Percentiles rank a stretch among this genome's conserved stretches.
phyloP scores from a whole-genome alignment of 1,284 basidiomycete species.

The Xerocomus nothofagi region DNA sequence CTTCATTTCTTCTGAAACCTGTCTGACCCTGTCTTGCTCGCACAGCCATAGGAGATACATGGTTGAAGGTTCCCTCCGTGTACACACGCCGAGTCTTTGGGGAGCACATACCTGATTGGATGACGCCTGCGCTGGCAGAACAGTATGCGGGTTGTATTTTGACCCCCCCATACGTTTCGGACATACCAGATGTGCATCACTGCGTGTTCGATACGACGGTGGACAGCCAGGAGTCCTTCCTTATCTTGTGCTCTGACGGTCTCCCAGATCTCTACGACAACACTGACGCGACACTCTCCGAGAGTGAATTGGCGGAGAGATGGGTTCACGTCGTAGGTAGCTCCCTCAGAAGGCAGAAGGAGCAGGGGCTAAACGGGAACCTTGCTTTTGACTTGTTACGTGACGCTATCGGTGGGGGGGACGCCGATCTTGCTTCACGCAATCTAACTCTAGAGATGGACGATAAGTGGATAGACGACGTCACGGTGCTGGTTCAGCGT shows the following conservation, averaged over 20 bases:
- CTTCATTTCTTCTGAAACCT: neutral
- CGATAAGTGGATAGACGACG: conserved; percentile 68
- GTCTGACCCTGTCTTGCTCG: conserved; percentile 25
- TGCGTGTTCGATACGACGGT: conserved; percentile 30
- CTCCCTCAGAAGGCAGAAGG: conserved; percentile 22
- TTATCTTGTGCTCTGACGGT: conserved; percentile 60
- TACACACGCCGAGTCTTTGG: conserved; percentile 58
- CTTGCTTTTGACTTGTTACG: conserved; percentile 54
- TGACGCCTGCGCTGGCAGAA: conserved; percentile 38
- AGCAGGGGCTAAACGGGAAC: conserved; percentile 34
- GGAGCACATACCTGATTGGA: conserved; percentile 49
- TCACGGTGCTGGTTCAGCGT: conserved; percentile 56
- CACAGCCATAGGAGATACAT: conserved; percentile 62
- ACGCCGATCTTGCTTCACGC: conserved; percentile 51
- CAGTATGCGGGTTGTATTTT: conserved; percentile 48
- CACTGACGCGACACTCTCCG: conserved; percentile 33
- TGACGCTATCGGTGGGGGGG: conserved; percentile 56
- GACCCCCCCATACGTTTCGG: conserved; percentile 62
- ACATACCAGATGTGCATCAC: conserved; percentile 52
- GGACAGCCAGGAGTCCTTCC: conserved; percentile 29
- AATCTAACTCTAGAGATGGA: conserved; percentile 64
- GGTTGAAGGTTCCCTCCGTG: conserved; percentile 58
- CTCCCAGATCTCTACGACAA: conserved; percentile 53
- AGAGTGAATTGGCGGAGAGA: conserved; percentile 38
- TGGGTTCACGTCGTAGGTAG: conserved; percentile 43